These are phyloP conservation scores for Apostasia shenzhenica DNA, from an alignment of 106 monocot species.

Conservation along the genomic window DNA sequence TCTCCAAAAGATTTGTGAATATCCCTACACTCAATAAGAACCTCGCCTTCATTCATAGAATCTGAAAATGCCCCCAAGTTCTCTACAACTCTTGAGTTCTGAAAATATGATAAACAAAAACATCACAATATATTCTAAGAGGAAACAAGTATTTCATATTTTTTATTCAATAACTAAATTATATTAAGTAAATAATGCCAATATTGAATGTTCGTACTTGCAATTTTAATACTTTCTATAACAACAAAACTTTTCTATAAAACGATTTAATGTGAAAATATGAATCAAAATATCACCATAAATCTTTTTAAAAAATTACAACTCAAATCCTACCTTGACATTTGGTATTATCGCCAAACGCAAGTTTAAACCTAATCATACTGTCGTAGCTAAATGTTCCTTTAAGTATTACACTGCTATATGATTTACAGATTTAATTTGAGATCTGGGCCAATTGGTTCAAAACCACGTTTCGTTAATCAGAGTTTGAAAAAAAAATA, in stretches of 20 bases:
- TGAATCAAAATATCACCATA: background rate
- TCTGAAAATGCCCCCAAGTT: constrained; percentile 19
- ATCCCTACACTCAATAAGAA: constrained; percentile 90
- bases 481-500: too few species aligned
- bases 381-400: too few species aligned
- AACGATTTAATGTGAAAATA: background rate
- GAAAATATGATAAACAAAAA: constrained; percentile 7
- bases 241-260: background rate
- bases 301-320: too few species aligned
- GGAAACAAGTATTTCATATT: background rate
- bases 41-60: constrained; percentile 24
- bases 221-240: background rate
- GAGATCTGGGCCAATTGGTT: too few species aligned
- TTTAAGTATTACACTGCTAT: too few species aligned
- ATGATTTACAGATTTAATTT: too few species aligned
- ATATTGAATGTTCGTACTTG: background rate
- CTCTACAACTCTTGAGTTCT: constrained; percentile 32
- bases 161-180: background rate
- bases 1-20: constrained; percentile 89
- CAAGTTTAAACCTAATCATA: too few species aligned
- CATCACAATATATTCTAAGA: background rate
- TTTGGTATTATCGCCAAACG: too few species aligned
- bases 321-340: too few species aligned
- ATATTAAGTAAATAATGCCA: background rate
- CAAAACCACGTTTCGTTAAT: too few species aligned